These are phyloP conservation scores for Calophaca sinica DNA, from an alignment of 306 rosid genomes.

Conservation along the genomic window DNA sequence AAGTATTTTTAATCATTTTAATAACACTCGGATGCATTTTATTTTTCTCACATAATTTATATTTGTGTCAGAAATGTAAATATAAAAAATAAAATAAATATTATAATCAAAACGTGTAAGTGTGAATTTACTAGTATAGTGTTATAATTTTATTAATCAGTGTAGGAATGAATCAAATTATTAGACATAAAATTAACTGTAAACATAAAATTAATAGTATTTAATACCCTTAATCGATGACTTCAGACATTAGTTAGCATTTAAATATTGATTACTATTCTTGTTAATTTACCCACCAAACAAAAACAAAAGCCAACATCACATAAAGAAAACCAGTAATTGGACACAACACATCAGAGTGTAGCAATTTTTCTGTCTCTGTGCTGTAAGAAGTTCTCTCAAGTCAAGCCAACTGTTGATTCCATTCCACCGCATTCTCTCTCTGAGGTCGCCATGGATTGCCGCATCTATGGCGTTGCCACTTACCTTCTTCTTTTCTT, in stretches of 20 bases:
- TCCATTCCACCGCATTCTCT: constrained; percentile 50
- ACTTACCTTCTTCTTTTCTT: constrained; percentile 30
- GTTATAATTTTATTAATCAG: too few species aligned
- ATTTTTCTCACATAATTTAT: too few species aligned
- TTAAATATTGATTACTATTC: background rate
- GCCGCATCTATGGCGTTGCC: constrained; percentile 40
- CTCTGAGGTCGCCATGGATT: constrained; percentile 58
- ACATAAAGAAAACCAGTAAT: constrained; percentile 24
- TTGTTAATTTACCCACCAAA: constrained; percentile 12
- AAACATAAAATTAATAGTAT: too few species aligned
- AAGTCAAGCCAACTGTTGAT: constrained; percentile 33
- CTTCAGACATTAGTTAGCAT: background rate
- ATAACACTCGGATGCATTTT: too few species aligned
- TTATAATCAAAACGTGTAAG: too few species aligned
- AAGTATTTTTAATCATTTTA: too few species aligned
- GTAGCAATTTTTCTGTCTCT: constrained; percentile 28
- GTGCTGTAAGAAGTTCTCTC: too few species aligned
- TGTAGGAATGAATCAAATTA: too few species aligned
- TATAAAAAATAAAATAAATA: too few species aligned
- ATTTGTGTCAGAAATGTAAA: too few species aligned
- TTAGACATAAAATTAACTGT: too few species aligned
- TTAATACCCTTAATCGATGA: background rate
- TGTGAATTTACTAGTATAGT: too few species aligned
- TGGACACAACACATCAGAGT: constrained; percentile 15
- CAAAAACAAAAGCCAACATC: constrained; percentile 23